A percentile compares a stretch with the other conserved stretches of the same genome.
phyloP scores from a whole-genome alignment of 2,329 filamentous ascomycete species.

The Xylariaceae sp. region DNA sequence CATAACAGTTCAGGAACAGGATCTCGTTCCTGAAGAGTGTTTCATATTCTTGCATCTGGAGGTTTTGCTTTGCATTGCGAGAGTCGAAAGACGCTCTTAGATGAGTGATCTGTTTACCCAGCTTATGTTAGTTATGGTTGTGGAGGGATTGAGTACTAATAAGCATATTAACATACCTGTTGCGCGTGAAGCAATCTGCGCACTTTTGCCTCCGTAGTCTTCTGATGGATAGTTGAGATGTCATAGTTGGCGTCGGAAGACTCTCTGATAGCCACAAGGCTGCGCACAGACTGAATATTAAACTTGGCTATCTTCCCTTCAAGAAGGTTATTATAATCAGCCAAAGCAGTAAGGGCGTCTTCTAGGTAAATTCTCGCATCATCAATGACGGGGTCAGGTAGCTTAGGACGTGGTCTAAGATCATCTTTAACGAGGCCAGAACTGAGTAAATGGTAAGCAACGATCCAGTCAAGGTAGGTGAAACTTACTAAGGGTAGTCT shows the following conservation, averaged over 20 bases:
- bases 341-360: conserved; percentile 5
- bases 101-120: conserved; percentile 14
- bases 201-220: neutral
- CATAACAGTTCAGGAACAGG: conserved; percentile 7
- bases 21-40: conserved; percentile 6
- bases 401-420: neutral
- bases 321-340: conserved; percentile 26
- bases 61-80: neutral
- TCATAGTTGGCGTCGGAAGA: neutral
- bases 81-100: conserved; percentile 5
- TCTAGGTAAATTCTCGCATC: conserved; percentile 14
- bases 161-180: conserved; percentile 10
- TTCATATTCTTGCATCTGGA: neutral
- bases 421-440: neutral
- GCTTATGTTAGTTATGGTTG: neutral
- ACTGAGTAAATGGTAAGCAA: conserved; percentile 5
- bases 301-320: conserved; percentile 27
- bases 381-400: conserved; percentile 5
- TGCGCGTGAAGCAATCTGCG: conserved; percentile 9
- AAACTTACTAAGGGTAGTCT: no score
- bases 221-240: neutral
- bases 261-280: conserved; percentile 15
- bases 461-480: no score
- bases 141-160: neutral
- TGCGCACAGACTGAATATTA: conserved; percentile 16